These are phyloP conservation scores for Moesziomyces sp. DNA, from an alignment of 1,284 basidiomycete species.

Conservation along the genomic window DNA sequence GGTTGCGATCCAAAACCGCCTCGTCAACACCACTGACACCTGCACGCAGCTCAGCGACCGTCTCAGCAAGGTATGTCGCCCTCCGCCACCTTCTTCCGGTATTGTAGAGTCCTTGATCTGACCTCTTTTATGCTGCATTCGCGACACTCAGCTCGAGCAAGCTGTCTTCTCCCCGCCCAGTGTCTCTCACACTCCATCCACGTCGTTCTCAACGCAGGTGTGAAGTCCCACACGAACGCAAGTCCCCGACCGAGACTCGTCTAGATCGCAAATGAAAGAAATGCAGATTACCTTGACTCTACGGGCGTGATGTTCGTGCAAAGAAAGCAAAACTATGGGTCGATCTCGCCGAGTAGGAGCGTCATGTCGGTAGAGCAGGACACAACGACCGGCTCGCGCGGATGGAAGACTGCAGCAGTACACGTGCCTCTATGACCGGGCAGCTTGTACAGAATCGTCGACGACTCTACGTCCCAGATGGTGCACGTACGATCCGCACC, in stretches of 20 bases:
- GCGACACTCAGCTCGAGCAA: slow-evolving; percentile 16
- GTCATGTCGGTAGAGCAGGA: slow-evolving; percentile 61
- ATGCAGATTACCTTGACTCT: neutral
- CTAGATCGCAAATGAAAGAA: neutral
- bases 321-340: slow-evolving; percentile 11
- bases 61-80: slow-evolving; percentile 16
- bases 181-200: slow-evolving; percentile 5
- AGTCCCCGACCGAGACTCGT: neutral
- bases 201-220: slow-evolving; percentile 3
- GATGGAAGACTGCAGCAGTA: slow-evolving; percentile 65
- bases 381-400: slow-evolving; percentile 63
- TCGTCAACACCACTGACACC: slow-evolving; percentile 10
- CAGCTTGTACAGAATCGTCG: slow-evolving; percentile 62
- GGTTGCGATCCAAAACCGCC: slow-evolving; percentile 9
- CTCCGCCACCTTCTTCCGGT: neutral
- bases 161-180: slow-evolving; percentile 11
- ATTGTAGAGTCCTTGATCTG: neutral
- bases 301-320: neutral
- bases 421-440: slow-evolving; percentile 67
- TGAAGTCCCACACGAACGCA: neutral
- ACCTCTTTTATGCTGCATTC: neutral
- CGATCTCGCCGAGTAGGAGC: slow-evolving; percentile 61
- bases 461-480: slow-evolving; percentile 62
- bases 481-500: slow-evolving; percentile 64
- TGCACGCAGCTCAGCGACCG: slow-evolving; percentile 11